Evolutionary conservation across 352 stramenopile species (phyloP), one percentile per base, ranked within the genome.

Genomic region (Phytopythium boreale): DNA sequence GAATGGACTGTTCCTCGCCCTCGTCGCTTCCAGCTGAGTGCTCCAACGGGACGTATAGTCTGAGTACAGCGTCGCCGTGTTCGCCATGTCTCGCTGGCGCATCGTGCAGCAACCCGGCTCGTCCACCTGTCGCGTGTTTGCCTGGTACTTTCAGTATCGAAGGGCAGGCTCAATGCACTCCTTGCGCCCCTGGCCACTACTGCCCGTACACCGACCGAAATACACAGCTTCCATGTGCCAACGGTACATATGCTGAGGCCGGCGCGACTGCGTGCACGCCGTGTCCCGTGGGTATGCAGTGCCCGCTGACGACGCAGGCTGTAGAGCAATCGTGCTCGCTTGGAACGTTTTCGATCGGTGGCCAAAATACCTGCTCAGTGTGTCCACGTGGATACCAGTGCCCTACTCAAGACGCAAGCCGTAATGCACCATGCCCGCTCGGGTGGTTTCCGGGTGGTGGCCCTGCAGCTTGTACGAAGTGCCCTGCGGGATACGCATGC

Each of bases 341-440:
- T 51, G 81, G 81, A 10, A 90, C 81, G 27, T 97, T 90, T 56
- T 87, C 85, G 0, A 17, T 84, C 9, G 85, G 79, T 2, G 74
- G 79, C 7, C 74, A 84, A 62, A 37, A 77, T 0, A 61, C 74
- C 19, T 93, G 84, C 44, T 71, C 76, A n/a, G 46, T 58, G 37
- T 84, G 76, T 57, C 74, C 76, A 12, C 68, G 67, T n/a, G 82
- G 82, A 15, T 74, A 71, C 49, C 84, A 84, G 68, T 92, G 81
- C 57, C 83, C 79, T 12, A 46, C 37, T 2, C 66, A 69, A 4
- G 79, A 88, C 62, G 80, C 80, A 9, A 85, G 71, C 26, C 71
- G 68, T 55, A 89, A 88, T 37, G 62, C 70, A 10, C 65, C 70
- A 12, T 91, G 79, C 39, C 50, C 70, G 14, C 60, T 72, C 12